Conservation (phyloP, 306 rosid species). For the Quercus glauca region DNA sequence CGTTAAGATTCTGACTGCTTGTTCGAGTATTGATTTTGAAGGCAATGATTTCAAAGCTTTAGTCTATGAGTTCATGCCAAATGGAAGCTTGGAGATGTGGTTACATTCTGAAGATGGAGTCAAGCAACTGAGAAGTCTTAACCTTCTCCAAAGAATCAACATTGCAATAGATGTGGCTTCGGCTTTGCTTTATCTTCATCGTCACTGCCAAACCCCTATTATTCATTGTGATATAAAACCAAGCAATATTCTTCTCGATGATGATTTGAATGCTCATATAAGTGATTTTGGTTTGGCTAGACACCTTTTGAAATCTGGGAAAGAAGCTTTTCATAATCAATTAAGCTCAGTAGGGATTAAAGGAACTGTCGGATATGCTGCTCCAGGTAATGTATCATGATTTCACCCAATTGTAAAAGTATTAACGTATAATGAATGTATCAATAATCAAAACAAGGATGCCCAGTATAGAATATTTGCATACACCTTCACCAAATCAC, state of each 20-base stretch:
- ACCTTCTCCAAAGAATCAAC: not conserved
- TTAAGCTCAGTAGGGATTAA: not conserved
- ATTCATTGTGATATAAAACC: constrained; percentile 26
- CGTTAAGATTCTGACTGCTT: constrained; percentile 17
- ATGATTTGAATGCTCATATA: constrained; percentile 5
- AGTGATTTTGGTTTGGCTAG: constrained; percentile 20
- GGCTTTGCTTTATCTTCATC: constrained; percentile 21
- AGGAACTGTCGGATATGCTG: constrained; percentile 10
- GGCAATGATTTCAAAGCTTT: constrained; percentile 11
- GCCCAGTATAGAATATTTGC: too few species aligned
- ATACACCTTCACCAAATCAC: not conserved
- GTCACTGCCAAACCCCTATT: constrained; percentile 1
- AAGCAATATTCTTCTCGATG: constrained; percentile 15
- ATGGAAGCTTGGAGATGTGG: constrained; percentile 20
- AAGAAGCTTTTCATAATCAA: not conserved
- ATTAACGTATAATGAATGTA: too few species aligned
- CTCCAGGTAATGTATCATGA: not conserved
- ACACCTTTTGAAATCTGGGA: not conserved
- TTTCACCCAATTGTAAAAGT: not conserved
- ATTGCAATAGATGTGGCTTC: constrained; percentile 22
- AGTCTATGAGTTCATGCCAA: constrained; percentile 15
- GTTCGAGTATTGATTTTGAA: constrained; percentile 14
- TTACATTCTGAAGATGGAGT: not conserved
- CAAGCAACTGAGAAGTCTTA: not conserved
- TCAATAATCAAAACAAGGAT: too few species aligned